These are phyloP conservation scores for Leccinum arenicola DNA, from an alignment of 768 basidiomycete species.

Conservation along the genomic window DNA sequence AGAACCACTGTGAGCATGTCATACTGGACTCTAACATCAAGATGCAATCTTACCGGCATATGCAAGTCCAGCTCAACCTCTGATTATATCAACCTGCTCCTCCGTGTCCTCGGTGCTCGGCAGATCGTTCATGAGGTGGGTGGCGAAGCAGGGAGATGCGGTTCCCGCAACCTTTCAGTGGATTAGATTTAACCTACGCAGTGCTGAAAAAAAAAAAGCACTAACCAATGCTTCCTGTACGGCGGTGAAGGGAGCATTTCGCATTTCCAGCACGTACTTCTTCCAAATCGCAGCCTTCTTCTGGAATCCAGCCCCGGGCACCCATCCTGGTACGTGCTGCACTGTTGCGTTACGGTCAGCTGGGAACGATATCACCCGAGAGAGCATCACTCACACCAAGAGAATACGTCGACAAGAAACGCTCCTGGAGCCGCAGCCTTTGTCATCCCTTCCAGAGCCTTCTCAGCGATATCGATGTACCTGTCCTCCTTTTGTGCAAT, in stretches of 20 bases:
- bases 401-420: conserved; percentile 51
- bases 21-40: neutral
- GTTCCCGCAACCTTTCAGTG: conserved; percentile 19
- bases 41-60: conserved; percentile 40
- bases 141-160: conserved; percentile 32
- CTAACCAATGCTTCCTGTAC: conserved; percentile 40
- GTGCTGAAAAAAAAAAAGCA: neutral
- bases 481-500: conserved; percentile 41
- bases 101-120: conserved; percentile 3
- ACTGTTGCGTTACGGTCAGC: conserved; percentile 31
- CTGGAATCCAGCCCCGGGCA: conserved; percentile 51
- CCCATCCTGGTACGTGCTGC: conserved; percentile 52
- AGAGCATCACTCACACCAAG: conserved; percentile 31
- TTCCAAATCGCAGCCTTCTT: conserved; percentile 51
- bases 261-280: conserved; percentile 46
- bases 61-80: conserved; percentile 43
- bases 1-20: conserved; percentile 4
- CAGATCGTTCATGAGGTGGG: conserved; percentile 25
- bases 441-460: conserved; percentile 48
- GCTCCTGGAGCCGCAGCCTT: conserved; percentile 50
- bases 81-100: conserved; percentile 34
- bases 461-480: conserved; percentile 52
- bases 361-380: neutral
- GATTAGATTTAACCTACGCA: neutral
- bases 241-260: conserved; percentile 41